These are phyloP conservation scores for Rubia yunnanensis DNA, from an alignment of 257 asterid species.

Conservation along the genomic window DNA sequence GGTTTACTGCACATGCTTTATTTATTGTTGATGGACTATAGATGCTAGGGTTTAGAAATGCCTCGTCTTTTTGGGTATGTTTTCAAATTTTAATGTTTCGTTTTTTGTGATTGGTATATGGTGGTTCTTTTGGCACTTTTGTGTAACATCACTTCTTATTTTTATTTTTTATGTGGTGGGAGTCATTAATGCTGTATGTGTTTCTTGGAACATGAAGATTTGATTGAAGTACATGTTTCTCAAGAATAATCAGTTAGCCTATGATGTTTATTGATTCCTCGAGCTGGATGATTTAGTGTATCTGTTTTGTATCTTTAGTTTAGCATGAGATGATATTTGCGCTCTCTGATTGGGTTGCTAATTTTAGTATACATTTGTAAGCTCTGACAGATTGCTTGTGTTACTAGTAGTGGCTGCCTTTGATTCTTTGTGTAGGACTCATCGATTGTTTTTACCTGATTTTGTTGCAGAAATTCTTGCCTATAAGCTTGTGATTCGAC, in stretches of 20 bases:
- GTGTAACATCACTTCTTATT: neutral
- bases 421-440: neutral
- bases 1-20: neutral
- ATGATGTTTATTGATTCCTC: too few relatives aligned
- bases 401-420: neutral
- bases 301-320: too few relatives aligned
- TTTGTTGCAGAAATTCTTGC: constrained; percentile 16
- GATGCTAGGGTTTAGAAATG: neutral
- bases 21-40: neutral
- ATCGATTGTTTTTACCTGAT: neutral
- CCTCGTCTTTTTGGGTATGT: neutral
- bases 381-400: neutral
- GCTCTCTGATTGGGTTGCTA: neutral
- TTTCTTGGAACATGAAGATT: too few relatives aligned
- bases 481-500: constrained; percentile 15
- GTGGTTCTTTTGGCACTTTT: neutral
- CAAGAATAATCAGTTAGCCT: neutral
- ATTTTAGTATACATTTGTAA: neutral
- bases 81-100: constrained; percentile 4
- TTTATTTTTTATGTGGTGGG: neutral
- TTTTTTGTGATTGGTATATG: neutral
- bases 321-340: neutral
- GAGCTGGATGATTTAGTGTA: too few relatives aligned
- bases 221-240: neutral
- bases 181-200: too few relatives aligned